Evolutionary conservation across 1,284 basidiomycete species (phyloP).

Genomic region (Malassezia vespertilionis): DNA sequence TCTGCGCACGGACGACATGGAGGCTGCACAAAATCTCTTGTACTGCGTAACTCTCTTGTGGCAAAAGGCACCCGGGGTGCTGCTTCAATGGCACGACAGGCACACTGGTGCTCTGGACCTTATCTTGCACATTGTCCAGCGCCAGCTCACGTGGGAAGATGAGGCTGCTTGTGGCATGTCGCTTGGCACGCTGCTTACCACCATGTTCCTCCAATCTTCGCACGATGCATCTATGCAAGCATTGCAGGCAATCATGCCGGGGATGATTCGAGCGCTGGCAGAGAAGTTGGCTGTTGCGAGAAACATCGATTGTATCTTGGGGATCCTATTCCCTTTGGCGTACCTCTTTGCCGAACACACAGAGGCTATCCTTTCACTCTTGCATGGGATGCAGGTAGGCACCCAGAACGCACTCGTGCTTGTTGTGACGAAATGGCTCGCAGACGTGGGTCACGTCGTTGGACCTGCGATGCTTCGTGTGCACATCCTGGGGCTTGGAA

Average conservation of each 20-base stretch:
- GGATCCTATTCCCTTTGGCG: constrained; percentile 79
- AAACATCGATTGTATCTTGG: constrained; percentile 69
- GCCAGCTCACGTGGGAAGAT: constrained; percentile 25
- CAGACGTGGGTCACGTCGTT: constrained; percentile 83
- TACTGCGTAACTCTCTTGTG: constrained; percentile 69
- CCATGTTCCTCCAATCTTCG: constrained; percentile 68
- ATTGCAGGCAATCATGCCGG: constrained; percentile 64
- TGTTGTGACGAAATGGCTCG: constrained; percentile 78
- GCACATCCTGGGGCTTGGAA: constrained; percentile 65
- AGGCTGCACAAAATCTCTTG: constrained; percentile 61
- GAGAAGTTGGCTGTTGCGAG: constrained; percentile 67
- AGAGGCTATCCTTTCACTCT: constrained; percentile 42
- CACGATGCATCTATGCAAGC: constrained; percentile 50
- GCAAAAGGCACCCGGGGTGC: constrained; percentile 71
- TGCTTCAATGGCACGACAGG: constrained; percentile 54
- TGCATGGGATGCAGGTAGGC: constrained; percentile 48
- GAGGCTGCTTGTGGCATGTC: constrained; percentile 66
- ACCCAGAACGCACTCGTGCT: constrained; percentile 59
- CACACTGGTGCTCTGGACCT: constrained; percentile 19
- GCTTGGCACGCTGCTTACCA: constrained; percentile 86
- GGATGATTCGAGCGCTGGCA: constrained; percentile 72
- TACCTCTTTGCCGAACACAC: constrained; percentile 62
- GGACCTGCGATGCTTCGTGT: constrained; percentile 62
- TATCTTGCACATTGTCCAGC: constrained; percentile 32
- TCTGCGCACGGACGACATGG: constrained; percentile 23